Base-by-base conservation (phyloP, 2,329 filamentous ascomycete genomes). In the Rutstroemia sp. region DNA sequence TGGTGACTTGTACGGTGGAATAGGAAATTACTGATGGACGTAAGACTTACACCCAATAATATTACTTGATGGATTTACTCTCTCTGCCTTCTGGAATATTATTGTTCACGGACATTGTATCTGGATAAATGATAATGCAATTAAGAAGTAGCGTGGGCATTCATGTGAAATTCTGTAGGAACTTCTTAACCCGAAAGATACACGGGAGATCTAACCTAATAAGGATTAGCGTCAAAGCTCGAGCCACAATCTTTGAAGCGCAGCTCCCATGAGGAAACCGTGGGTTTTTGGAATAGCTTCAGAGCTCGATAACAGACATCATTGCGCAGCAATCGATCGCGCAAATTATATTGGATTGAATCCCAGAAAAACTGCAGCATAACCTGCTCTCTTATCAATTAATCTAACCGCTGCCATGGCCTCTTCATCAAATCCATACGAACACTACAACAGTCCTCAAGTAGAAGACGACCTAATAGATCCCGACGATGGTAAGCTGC, bases 401-500 rank as follows among this genome's bases (percentile, higher is more conserved):
- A 1, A 21, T 18, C 41, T 12, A 44, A 16, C 7, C 21, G 16
- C 16, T 59, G 59, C 52, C 46, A 70, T 71, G 67, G 69, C 69
- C 30, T 70, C 67, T 38, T 69, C 67, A 45, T 73, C 73, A 58
- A 75, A 75, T 63, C 70, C 74, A 18, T 76, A 77, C 65, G 78
- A 81, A 70, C 80, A 85, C 67, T 83, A 84, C 67, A 77, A 81
- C 67, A 79, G 80, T 61, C 80, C 83, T 57, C 76, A 81, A 59
- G 73, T 86, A 76, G 66, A 70, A 59, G 84, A 87, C 65, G 86
- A 90, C 65, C 73, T 91, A 66, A 89, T 92, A 72, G 87, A 92
- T 66, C 85, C 86, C 3, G 87, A 90, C 76, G 85, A 91, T 73
- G 86, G 87, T 90, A 74, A 64, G 74, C 67, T 23, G 23, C 23